Base-by-base conservation (phyloP, 768 basidiomycete genomes). In the Pholiota conissans region DNA sequence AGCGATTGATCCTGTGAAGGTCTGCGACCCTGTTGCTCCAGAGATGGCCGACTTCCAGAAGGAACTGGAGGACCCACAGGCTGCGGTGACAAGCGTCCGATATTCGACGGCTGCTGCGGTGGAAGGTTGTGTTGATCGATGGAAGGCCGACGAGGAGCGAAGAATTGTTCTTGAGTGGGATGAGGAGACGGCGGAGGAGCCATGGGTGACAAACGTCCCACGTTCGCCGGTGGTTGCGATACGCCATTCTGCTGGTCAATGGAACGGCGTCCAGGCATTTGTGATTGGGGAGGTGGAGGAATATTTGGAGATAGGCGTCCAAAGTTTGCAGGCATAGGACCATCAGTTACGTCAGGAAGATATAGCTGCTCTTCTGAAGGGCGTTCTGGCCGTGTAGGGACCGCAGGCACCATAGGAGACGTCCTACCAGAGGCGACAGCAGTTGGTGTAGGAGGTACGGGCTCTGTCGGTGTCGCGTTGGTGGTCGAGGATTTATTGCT, bases 401-500 rank as follows among this genome's bases (percentile, higher is more conserved):
- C 72, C 58, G 71, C 70, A 3, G 73, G 69, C 48, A 70, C 72
- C 58, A 74, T 75, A 20, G 74, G 67, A 11, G 75, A 72, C 13
- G 62, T 53, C 32, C 71, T 64, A 30, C 71, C 69, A 34, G 73
- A 66, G 9, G 69, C 29, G 51, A 64, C 59, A 10, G 66, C 57
- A 18, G 61, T 47, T 9, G 69, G 55, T n/a, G 64, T 61, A 14
- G 72, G 83, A 76, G 35, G 81, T 76, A 42, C 79, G 67, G 71
- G 81, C 53, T 54, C 40, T 10, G 52, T 39, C 79, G 49, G 55
- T 27, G 24, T 29, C 77, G 77, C 65, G 20, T 39, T 81, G 80
- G 64, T 58, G 57, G 79, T 67, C 24, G 72, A 66, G 27, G 79
- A 74, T 62, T 74, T 81, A 53, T 79, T 84, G 63, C 86, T 89